These are phyloP conservation scores for Letharia lupina DNA, from an alignment of 495 filamentous ascomycete species.

Conservation along the genomic window DNA sequence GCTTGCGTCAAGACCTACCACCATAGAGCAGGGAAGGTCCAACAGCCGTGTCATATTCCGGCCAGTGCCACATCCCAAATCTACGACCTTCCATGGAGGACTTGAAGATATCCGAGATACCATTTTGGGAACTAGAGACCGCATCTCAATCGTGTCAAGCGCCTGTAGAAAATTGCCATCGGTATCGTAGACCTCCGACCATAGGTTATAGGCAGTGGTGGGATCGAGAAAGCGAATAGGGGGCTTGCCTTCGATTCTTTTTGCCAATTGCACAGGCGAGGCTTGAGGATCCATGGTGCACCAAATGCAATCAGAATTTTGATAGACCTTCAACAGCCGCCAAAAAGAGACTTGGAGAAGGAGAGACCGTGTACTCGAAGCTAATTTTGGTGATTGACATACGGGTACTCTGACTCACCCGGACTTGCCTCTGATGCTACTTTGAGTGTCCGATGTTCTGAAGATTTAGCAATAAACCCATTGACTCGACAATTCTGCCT, in stretches of 20 bases:
- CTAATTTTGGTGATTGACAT: too few species aligned
- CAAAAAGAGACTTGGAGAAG: neutral
- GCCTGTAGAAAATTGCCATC: conserved; percentile 68
- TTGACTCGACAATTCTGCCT: too few species aligned
- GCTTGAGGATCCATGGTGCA: neutral
- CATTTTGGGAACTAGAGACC: conserved; percentile 45
- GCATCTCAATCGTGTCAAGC: conserved; percentile 54
- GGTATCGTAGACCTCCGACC: conserved; percentile 56
- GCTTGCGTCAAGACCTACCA: conserved; percentile 45
- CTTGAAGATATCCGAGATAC: conserved; percentile 31
- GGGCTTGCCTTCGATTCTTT: neutral
- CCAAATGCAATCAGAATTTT: neutral
- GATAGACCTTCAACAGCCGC: neutral
- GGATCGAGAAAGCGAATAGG: conserved; percentile 10
- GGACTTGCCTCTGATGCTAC: neutral
- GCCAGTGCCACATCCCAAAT: conserved; percentile 64
- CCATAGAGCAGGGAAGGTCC: conserved; percentile 25
- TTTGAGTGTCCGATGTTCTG: neutral
- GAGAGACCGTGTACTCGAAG: neutral
- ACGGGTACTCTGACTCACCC: neutral
- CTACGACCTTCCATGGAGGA: conserved; percentile 38
- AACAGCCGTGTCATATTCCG: conserved; percentile 56
- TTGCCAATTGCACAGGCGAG: neutral
- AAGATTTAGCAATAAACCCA: too few species aligned
- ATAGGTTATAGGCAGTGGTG: conserved; percentile 35